A percentile compares a stretch with the other conserved stretches of the same genome.
phyloP scores from a whole-genome alignment of 2,329 filamentous ascomycete species.

The Metarhizium humberi region DNA sequence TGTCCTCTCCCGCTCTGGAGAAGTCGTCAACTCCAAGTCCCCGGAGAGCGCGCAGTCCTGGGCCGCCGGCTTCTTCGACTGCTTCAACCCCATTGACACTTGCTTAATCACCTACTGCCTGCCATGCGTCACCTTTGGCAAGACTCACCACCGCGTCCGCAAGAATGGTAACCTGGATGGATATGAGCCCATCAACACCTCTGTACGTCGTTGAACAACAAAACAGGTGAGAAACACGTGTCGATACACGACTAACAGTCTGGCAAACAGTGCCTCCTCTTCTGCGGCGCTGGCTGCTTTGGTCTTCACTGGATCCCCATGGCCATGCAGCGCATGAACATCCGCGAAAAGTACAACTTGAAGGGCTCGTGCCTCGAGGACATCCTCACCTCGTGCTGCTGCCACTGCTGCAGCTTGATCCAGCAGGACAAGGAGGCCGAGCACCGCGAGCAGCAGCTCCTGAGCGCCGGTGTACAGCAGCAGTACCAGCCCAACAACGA shows the following conservation, averaged over 20 bases:
- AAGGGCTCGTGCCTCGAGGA: slow-evolving; percentile 34
- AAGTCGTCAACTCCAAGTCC: slow-evolving; percentile 33
- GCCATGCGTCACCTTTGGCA: slow-evolving; percentile 39
- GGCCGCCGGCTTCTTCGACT: slow-evolving; percentile 32
- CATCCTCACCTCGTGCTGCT: slow-evolving; percentile 34
- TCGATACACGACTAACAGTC: neutral
- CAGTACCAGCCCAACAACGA: slow-evolving; percentile 12
- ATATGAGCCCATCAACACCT: slow-evolving; percentile 37
- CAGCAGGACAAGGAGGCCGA: slow-evolving; percentile 39
- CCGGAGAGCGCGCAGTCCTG: slow-evolving; percentile 27
- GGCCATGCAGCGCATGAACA: slow-evolving; percentile 34
- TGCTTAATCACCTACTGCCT: slow-evolving; percentile 36
- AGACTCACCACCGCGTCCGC: slow-evolving; percentile 35
- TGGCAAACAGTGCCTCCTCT: slow-evolving; percentile 29
- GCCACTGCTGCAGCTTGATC: slow-evolving; percentile 32
- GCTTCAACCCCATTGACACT: slow-evolving; percentile 32
- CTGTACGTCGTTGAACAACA: slow-evolving; percentile 22
- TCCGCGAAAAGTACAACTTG: slow-evolving; percentile 36
- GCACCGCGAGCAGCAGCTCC: slow-evolving; percentile 21
- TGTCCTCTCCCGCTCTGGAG: slow-evolving; percentile 30
- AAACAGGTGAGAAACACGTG: neutral
- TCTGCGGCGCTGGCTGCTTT: slow-evolving; percentile 30
- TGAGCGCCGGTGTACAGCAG: slow-evolving; percentile 6
- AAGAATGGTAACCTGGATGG: slow-evolving; percentile 30
- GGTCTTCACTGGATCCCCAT: slow-evolving; percentile 33